Base-by-base conservation (phyloP, 2,329 filamentous ascomycete genomes). In the Diaporthe citri region DNA sequence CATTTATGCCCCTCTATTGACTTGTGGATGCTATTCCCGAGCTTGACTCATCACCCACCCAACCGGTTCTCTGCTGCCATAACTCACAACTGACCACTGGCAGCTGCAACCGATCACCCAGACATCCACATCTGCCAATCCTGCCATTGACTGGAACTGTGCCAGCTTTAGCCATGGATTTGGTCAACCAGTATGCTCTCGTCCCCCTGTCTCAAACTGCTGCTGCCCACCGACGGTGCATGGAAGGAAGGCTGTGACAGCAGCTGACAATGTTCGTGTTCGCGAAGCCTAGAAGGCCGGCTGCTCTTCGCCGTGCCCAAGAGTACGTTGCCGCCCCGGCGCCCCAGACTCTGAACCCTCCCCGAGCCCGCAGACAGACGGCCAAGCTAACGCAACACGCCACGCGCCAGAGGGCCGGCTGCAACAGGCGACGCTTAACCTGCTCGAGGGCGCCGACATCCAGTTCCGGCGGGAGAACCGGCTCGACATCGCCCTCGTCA, bases 231-330 rank as follows among this genome's bases (percentile, higher is more conserved):
- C 13, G 46, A 22, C 31, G n/a, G 22, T 10, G 31, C 64, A 41
- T 25, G 25, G 46, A n/a, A 52, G 31, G n/a, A 52, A 36, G 28
- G n/a, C 64, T 52, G 46, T 67, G 64, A 67, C 46, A 22, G 22
- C 82, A 79, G 79, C 84, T 86, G 79, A 86, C 79, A 77, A 64
- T 46, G 39, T 43, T 64, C 39, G 59, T 80, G 78, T 81, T 70
- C 77, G 36, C 76, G 80, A 81, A 97, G 95, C 87, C 90, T 98
- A 83, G 95, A 97, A 88, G 96, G 96, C 82, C 94, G 97, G 78
- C 90, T 98, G 74, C 91, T 98, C 77, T 98, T 99, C 83, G 97
- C 97, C 77, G 95, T 99, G n/a, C 97, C 97, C 76, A 99, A 99
- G 88, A 99, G 95, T 96, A 87, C 88, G 94, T 91, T 74, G 31